Base-by-base conservation (phyloP, 352 stramenopile genomes). In the Pythium guiyangense region DNA sequence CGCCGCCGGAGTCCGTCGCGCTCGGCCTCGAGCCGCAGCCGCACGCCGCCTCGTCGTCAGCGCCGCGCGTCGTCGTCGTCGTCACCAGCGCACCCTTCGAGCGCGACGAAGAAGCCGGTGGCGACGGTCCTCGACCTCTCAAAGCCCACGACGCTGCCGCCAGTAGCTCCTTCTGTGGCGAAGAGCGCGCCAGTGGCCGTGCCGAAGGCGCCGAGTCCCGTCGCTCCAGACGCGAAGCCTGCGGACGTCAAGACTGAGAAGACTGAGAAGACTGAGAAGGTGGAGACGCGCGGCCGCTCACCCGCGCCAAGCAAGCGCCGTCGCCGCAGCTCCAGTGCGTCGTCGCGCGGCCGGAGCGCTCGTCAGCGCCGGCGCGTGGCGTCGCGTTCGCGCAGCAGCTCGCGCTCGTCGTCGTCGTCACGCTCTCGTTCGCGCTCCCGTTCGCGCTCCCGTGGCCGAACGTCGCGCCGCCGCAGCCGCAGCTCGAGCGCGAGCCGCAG, bases 401-500 rank as follows among this genome's bases (percentile, higher is more conserved):
- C 67, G 1, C 54, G 44, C 60, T 66, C 60, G 27, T 15, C 42
- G 22, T 62, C 55, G 47, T 18, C 17, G 18, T 52, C 57, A 20
- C 29, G 27, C 14, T 63, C 57, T 14, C 31, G 20, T 6, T 54
- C 43, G 15, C 31, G 31, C 9, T 40, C 31, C 61, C 62, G 37
- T 26, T 62, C 65, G 51, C 60, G 57, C 29, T 86, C 73, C 0
- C 46, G 14, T 61, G 52, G 48, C 12, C 57, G 49, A 37, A 2
- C 31, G 31, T 11, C 31, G 56, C 66, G 52, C 49, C 69, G 50
- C 65, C 22, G 22, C 49, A 59, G 18, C n/a, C 60, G 65, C 54
- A 73, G 59, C 48, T 46, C 47, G 2, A 73, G 65, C 52, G 58
- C 56, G 9, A 79, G 68, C 27, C 67, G 54, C 50, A 69, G 64